Base-by-base conservation (phyloP, 2,329 filamentous ascomycete species). In the Davidsoniella virescens region DNA sequence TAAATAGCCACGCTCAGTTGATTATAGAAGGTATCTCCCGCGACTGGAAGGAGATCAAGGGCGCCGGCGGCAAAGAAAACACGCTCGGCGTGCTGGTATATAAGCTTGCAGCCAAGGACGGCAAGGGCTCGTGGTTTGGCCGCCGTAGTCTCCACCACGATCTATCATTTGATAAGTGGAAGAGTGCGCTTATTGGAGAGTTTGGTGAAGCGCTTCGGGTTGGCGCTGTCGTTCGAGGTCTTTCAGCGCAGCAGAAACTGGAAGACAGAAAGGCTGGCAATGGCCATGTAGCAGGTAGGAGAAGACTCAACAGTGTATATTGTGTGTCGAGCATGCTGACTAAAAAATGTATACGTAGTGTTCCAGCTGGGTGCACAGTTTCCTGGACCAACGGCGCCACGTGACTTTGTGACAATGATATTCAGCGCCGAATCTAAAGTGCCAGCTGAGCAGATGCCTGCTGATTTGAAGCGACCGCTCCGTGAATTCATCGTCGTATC, bases 331-430 rank as follows among this genome's bases (percentile, higher is more conserved):
- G 8, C 5, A 44, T 5, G 9, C 14, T 39, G 9, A 16, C 29
- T 23, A 10, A 47, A n/a, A 9, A 33, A 38, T 14, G n/a, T 47
- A 12, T 46, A 7, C 12, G 16, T 12, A 79, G 85, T 94, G 4
- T 94, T 85, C 59, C 80, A 90, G 60, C 72, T 94, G 1, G 90
- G 85, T 18, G 87, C 87, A 2, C 83, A 92, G 61, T 95, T 95
- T 57, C 87, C 88, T 0, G 86, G 86, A 0, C 90, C 90, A 3
- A 92, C 86, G 0, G 79, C 87, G 2, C 83, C 90, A 0, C 72
- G 90, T 63, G 90, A 95, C 60, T 95, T 95, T 62, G 77, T 94
- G 47, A 83, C 84, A 4, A 66, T 93, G 53, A 71, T 92, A 41
- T 65, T 93, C 40, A 85, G 79, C 18, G 52, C 56, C 9, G 48